Base-by-base conservation (phyloP, 2,329 filamentous ascomycete species). In the Boeremia exigua region DNA sequence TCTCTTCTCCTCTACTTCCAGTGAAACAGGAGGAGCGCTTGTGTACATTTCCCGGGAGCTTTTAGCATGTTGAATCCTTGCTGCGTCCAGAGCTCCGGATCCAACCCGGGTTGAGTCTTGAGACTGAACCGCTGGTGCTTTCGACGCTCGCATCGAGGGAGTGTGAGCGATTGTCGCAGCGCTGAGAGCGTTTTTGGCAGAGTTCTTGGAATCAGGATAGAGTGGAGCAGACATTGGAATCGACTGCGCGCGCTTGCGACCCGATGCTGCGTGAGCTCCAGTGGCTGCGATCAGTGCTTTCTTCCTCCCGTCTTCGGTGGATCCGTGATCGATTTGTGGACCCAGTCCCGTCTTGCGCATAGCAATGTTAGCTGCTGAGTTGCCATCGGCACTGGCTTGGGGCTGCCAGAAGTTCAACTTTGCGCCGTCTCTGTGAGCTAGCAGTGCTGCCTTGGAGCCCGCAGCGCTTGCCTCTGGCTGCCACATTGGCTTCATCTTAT, bases 21-120 rank as follows among this genome's bases (percentile, higher is more conserved):
- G 79, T 25, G 85, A 82, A 3, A 96, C 85, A 0, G 88, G 88
- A 4, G 92, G 92, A 30, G 86, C 79, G 1, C 90, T 88, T 0
- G 89, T 92, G 70, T 89, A 96, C 86, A 96, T 90, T 58, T 88
- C 86, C 58, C 87, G 82, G 32, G 84, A 81, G 51, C 85, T 90
- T 33, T 87, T 88, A 1, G 89, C 86, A 48, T 92, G 85, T 49
- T 82, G 81, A 34, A 87, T 81, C 28, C 84, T 77, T 10, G 90
- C 90, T 3, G 82, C 84, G 54, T 88, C 86, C 56, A 84, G 81
- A 1, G 80, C 78, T 5, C 81, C 74, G 1, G 81, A 75, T 43
- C 79, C 79, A 8, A 81, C 70, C 38, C 75, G 72, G 56, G 76
- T 75, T 25, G 72, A 63, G 45, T 61, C 75, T n/a, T 53, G 51